Conservation (phyloP, 495 filamentous ascomycete genomes). For the Neurospora sp. region DNA sequence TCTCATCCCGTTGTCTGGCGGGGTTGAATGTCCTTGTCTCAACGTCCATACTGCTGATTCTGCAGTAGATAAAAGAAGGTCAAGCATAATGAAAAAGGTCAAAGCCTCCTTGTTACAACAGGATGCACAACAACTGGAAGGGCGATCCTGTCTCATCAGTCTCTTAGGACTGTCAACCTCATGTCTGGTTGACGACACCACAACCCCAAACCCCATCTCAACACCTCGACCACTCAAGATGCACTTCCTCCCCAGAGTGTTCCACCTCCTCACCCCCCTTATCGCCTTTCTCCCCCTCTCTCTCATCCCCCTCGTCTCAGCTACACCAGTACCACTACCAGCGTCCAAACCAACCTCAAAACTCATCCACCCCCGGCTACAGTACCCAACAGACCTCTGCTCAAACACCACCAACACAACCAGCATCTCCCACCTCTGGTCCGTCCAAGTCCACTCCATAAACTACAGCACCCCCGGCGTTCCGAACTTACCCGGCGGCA, state of each 20-base stretch:
- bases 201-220: background rate
- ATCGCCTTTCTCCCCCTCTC: background rate
- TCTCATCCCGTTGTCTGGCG: background rate
- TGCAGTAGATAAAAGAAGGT: background rate
- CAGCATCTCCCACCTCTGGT: constrained; percentile 1
- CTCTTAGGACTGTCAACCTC: too few species aligned
- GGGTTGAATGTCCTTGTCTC: background rate
- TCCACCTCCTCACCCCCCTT: background rate
- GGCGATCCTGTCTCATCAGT: background rate
- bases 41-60: background rate
- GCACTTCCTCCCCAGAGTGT: background rate
- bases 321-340: background rate
- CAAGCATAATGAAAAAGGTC: background rate
- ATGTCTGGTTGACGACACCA: background rate
- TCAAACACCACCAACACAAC: background rate
- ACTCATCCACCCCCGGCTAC: background rate
- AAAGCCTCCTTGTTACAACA: background rate
- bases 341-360: background rate
- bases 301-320: background rate
- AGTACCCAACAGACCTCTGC: background rate
- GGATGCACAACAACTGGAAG: background rate
- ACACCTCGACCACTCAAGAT: background rate
- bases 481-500: too few species aligned
- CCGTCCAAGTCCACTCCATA: background rate
- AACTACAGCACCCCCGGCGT: background rate